Evolutionary conservation across 2,329 filamentous ascomycete genomes (phyloP).

Genomic region (Diplocarpon mali): DNA sequence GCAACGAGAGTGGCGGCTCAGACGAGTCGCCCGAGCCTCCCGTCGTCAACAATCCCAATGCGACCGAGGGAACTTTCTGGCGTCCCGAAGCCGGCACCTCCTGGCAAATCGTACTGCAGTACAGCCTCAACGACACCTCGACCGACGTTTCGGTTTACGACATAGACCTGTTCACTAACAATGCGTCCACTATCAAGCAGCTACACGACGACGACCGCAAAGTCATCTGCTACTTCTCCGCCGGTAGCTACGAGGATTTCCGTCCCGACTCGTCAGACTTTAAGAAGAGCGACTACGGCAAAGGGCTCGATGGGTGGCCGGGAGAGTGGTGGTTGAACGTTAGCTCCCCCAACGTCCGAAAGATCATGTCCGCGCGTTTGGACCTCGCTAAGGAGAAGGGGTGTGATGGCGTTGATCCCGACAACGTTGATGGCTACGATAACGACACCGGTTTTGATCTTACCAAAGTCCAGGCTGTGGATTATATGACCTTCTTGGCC

Average conservation of each 20-base stretch:
- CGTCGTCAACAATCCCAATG: constrained; percentile 6
- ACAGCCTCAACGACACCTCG: constrained; percentile 6
- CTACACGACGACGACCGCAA: constrained; percentile 42
- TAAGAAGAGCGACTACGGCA: constrained; percentile 42
- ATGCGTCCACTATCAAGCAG: constrained; percentile 33
- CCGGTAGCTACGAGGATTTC: constrained; percentile 56
- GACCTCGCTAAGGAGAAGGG: constrained; percentile 48
- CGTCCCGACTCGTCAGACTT: constrained; percentile 46
- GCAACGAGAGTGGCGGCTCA: background rate
- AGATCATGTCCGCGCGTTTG: constrained; percentile 52
- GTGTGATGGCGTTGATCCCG: constrained; percentile 59
- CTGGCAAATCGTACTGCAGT: constrained; percentile 13
- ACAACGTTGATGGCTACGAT: constrained; percentile 59
- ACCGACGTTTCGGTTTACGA: constrained; percentile 25
- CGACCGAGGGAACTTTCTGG: constrained; percentile 10
- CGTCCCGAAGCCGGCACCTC: constrained; percentile 8
- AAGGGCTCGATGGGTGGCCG: constrained; percentile 49
- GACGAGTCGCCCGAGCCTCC: constrained; percentile 1
- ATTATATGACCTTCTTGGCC: constrained; percentile 53
- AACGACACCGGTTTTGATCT: constrained; percentile 55
- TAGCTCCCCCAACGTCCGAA: constrained; percentile 45
- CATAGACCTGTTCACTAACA: constrained; percentile 35
- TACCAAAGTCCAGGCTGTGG: constrained; percentile 43
- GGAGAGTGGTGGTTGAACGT: constrained; percentile 58
- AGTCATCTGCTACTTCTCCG: constrained; percentile 67